Percentiles rank a stretch among this genome's conserved stretches.
Evolutionary conservation across 139 green algal species (phyloP).

Genomic region (Raphidocelis subcapitata): DNA sequence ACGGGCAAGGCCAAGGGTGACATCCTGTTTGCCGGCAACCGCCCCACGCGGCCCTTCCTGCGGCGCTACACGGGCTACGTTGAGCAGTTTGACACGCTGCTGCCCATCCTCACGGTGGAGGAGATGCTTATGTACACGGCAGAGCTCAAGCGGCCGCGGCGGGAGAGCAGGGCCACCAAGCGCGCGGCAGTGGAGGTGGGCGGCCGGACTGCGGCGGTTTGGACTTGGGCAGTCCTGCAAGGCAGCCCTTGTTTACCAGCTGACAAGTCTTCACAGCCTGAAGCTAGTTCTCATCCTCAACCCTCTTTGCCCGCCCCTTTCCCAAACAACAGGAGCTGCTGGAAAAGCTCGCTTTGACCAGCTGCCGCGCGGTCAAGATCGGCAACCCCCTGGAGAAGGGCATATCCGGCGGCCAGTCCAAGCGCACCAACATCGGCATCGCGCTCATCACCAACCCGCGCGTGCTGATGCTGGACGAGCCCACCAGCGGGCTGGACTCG

Average conservation of each 20-base stretch:
- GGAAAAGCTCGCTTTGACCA: constrained; percentile 23
- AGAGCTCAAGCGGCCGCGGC: constrained; percentile 48
- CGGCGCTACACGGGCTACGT: constrained; percentile 76
- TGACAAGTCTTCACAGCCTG: too few species aligned
- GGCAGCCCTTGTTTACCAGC: too few species aligned
- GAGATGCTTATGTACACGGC: constrained; percentile 84
- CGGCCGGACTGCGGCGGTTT: background rate
- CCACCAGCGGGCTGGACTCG: constrained; percentile 69
- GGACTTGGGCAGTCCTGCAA: background rate
- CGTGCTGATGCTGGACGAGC: constrained; percentile 74
- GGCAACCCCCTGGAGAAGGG: constrained; percentile 50
- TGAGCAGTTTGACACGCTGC: constrained; percentile 77
- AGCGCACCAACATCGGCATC: constrained; percentile 67
- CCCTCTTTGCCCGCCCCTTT: too few species aligned
- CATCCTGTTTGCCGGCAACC: constrained; percentile 68
- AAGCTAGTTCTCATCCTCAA: too few species aligned
- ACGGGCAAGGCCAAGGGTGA: constrained; percentile 41
- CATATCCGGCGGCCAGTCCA: constrained; percentile 66
- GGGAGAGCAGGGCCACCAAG: constrained; percentile 40
- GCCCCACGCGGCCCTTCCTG: constrained; percentile 63
- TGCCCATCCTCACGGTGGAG: constrained; percentile 62
- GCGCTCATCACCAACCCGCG: constrained; percentile 63
- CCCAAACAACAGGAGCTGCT: constrained; percentile 11
- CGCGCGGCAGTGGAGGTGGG: constrained; percentile 43
- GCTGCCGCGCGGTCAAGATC: constrained; percentile 7